These are phyloP conservation scores for Plasmodium ovale DNA, from an alignment of 169 alveolate species.

Conservation along the genomic window DNA sequence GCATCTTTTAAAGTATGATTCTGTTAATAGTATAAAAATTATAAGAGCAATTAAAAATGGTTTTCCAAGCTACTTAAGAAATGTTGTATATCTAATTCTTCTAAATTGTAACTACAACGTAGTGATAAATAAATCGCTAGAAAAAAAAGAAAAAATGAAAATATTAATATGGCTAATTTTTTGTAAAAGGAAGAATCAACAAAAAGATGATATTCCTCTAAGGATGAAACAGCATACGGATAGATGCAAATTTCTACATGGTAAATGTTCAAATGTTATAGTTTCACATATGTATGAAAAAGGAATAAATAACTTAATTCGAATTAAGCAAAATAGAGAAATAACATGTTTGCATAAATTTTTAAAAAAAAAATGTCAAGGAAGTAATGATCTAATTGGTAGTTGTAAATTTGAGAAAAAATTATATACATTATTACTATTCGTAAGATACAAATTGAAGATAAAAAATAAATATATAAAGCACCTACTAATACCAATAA, in stretches of 20 bases:
- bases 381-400: slow-evolving; percentile 36
- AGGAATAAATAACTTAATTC: background rate
- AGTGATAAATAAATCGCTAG: slow-evolving; percentile 13
- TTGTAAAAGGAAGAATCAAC: too few species aligned
- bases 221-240: too few species aligned
- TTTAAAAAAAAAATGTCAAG: background rate
- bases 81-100: slow-evolving; percentile 11
- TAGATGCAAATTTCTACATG: background rate
- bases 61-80: slow-evolving; percentile 21
- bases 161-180: background rate
- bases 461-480: slow-evolving; percentile 23
- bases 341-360: background rate
- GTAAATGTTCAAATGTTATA: background rate
- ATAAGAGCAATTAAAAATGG: slow-evolving; percentile 17
- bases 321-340: background rate
- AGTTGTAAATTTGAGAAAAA: slow-evolving; percentile 23
- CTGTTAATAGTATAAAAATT: slow-evolving; percentile 15
- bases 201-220: background rate
- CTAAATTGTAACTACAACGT: slow-evolving; percentile 20
- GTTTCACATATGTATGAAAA: background rate
- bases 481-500: slow-evolving; percentile 29
- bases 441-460: slow-evolving; percentile 21
- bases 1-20: slow-evolving; percentile 12
- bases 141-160: slow-evolving; percentile 28
- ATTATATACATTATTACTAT: background rate